Evolutionary conservation across 169 alveolate species (phyloP), one percentile per base, ranked within the genome.

Genomic region (Cryptosporidium muris): DNA sequence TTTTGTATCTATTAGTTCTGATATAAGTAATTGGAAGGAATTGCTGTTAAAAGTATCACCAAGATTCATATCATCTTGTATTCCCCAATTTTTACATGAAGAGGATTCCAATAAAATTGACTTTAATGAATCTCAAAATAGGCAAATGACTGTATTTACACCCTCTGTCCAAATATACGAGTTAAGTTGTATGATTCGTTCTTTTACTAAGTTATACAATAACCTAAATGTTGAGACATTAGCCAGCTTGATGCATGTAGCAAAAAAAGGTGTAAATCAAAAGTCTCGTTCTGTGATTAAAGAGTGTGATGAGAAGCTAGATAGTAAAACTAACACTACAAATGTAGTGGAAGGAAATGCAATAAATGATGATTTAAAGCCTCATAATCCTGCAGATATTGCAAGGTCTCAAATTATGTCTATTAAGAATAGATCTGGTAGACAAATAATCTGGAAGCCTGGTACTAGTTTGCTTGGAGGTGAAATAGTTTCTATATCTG

Each of bases 361-460:
- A 8, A 16, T 11, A 14, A 38, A 37, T 40, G 67, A 74, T 42
- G 67, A 74, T 42, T 56, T 74, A n/a, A 68, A 74, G 5, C 49
- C 51, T 5, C 85, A 74, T 45, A 68, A 74, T 14, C 85, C 85
- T 9, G 54, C 85, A 9, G 51, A 62, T 9, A 74, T 74, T 9
- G 85, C 85, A 47, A 74, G 85, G 37, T 74, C 85, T 47, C 66
- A 74, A 74, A 74, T 74, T 58, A 58, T 74, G 54, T 68, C 85
- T 25, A 74, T 74, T 12, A 74, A 74, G 34, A 74, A 68, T 12
- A 53, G 85, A 56, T 74, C 85, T 34, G 85, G 85, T n/a, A 66
- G 85, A 25, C 85, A 74, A 12, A 54, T 54, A 43, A 74, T 74
- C 25, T 74, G 85, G 85, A 74, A 74, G 25, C 4, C 85, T 38